Conservation (phyloP, 805 yeast genomes). For the Kregervanrija fluxuum region DNA sequence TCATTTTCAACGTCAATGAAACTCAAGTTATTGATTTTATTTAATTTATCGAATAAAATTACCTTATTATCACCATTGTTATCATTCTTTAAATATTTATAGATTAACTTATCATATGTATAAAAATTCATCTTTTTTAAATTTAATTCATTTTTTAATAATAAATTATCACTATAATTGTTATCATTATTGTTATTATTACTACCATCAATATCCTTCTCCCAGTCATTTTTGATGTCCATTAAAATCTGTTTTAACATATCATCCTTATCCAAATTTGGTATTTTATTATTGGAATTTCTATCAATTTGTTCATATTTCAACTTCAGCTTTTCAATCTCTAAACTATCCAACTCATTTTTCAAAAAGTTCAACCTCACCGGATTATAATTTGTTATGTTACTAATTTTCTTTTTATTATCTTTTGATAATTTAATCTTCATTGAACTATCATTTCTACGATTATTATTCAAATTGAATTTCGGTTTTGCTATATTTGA, state of each 20-base stretch:
- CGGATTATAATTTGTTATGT: constrained; percentile 13
- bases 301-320: constrained; percentile 4
- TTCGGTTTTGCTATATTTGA: constrained; percentile 15
- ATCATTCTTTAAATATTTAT: too few species aligned
- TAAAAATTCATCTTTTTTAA: too few species aligned
- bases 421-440: not conserved
- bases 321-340: not conserved
- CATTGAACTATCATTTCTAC: not conserved
- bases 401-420: constrained; percentile 9
- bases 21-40: not conserved
- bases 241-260: constrained; percentile 5
- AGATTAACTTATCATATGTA: too few species aligned
- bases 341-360: not conserved
- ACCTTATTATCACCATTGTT: not conserved
- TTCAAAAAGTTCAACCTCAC: constrained; percentile 6
- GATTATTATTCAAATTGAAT: constrained; percentile 1
- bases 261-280: constrained; percentile 4
- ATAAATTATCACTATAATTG: too few species aligned
- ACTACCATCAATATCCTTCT: not conserved
- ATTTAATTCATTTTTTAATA: too few species aligned
- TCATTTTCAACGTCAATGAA: constrained; percentile 9
- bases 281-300: constrained; percentile 4
- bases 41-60: too few species aligned
- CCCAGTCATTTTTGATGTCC: not conserved
- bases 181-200: too few species aligned